These are phyloP conservation scores for Rhypophila decipiens DNA, from an alignment of 495 filamentous ascomycete genomes.

Conservation along the genomic window DNA sequence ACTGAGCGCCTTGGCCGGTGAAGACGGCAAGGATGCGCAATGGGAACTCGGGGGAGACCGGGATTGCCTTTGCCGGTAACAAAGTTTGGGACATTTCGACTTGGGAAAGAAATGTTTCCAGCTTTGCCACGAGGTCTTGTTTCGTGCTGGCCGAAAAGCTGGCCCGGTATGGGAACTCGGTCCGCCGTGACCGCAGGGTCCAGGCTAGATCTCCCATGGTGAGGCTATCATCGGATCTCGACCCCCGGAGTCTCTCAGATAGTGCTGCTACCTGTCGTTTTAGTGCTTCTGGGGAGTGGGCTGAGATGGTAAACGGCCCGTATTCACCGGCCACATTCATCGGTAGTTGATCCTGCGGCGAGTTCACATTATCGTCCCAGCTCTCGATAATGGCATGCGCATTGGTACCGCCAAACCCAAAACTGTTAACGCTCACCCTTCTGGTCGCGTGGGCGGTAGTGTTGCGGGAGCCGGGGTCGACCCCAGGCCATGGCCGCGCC, in stretches of 20 bases:
- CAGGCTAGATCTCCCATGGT: constrained; percentile 19
- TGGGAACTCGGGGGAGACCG: neutral
- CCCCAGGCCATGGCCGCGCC: neutral
- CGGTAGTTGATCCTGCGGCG: neutral
- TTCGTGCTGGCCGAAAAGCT: neutral
- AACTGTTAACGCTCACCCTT: constrained; percentile 7
- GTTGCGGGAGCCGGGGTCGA: constrained; percentile 28
- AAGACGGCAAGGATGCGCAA: constrained; percentile 20
- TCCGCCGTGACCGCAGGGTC: constrained; percentile 26
- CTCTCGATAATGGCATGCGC: constrained; percentile 9
- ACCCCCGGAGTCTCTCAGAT: neutral
- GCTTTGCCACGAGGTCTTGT: neutral
- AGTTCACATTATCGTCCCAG: neutral
- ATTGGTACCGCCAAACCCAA: constrained; percentile 8
- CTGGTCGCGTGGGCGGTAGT: constrained; percentile 28
- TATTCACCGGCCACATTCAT: neutral
- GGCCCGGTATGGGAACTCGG: constrained; percentile 9
- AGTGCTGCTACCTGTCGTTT: constrained; percentile 1
- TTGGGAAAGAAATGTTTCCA: neutral
- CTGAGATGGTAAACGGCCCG: neutral
- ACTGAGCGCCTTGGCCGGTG: constrained; percentile 38
- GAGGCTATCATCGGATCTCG: constrained; percentile 1
- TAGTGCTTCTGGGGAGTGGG: constrained; percentile 9
- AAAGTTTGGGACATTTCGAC: neutral
- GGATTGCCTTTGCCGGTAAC: neutral